Percentiles rank a stretch among this genome's conserved stretches.
phyloP scores from a whole-genome alignment of 805 yeast species.

The Yamadazyma laniorum region DNA sequence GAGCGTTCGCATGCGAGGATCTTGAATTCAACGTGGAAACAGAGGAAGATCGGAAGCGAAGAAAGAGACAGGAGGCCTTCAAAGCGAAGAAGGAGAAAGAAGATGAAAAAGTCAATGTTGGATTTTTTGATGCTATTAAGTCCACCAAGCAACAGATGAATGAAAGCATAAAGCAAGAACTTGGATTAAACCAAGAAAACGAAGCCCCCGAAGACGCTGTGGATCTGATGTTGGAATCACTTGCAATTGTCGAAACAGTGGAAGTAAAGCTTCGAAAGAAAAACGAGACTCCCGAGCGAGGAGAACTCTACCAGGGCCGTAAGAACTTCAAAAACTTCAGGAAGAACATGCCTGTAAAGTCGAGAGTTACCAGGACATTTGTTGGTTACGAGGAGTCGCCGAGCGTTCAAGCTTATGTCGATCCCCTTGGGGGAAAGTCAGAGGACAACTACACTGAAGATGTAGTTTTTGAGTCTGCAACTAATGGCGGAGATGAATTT shows the following conservation, averaged over 20 bases:
- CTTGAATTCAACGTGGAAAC: conserved; percentile 7
- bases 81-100: neutral
- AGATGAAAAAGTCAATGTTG: neutral
- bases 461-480: neutral
- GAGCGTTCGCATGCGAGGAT: conserved; percentile 1
- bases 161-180: conserved; percentile 20
- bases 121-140: conserved; percentile 25
- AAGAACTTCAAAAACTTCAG: conserved; percentile 33
- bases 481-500: neutral
- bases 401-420: neutral
- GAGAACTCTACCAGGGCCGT: conserved; percentile 13
- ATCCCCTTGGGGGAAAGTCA: neutral
- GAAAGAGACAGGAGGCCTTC: neutral
- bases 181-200: conserved; percentile 21
- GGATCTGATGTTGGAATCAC: conserved; percentile 17
- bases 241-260: conserved; percentile 32
- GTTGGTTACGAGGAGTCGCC: conserved; percentile 20
- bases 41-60: neutral
- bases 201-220: conserved; percentile 12
- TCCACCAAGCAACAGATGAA: conserved; percentile 24
- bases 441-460: neutral
- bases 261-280: conserved; percentile 18
- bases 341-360: conserved; percentile 20
- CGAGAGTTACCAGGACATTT: conserved; percentile 21
- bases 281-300: neutral